Base-by-base conservation (phyloP, 1,284 basidiomycete genomes). In the Meripilus lineatus region DNA sequence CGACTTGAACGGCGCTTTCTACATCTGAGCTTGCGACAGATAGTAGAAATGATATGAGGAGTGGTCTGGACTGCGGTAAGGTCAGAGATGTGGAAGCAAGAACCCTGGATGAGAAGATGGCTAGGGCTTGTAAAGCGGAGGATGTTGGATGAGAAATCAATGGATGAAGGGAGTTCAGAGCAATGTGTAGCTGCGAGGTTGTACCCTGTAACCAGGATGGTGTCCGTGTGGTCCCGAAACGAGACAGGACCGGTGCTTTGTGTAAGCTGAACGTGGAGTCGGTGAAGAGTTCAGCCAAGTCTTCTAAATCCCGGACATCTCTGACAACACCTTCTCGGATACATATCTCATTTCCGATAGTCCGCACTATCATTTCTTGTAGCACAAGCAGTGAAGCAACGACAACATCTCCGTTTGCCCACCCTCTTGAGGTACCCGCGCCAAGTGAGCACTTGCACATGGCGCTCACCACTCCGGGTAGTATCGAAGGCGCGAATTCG, bases 381-480 rank as follows among this genome's bases (percentile, higher is more conserved):
- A 90, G 71, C 8, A 79, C 72, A 4, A 65, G 58, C 8, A 93
- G 68, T 14, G 79, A 71, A 3, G 66, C 67, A 11, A 81, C 75
- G 30, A 85, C 81, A 23, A 81, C 68, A 15, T 86, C 73, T 43
- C 81, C 73, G 65, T 77, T 74, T 51, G 75, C 65, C 83, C 84
- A 78, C 51, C 77, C 72, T 64, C 79, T 75, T 17, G 74, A 69
- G 14, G 65, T 40, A 1, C 54, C 53, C 5, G 47, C 67, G 5
- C 75, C 84, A 0, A 84, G 65, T 10, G 83, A 74, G 14, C 87
- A 61, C 53, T 83, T 89, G 32, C 76, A 75, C 74, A 86, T 84
- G 13, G 73, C 66, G 55, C 89, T 93, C 40, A 89, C 73, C 13
- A 87, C 72, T 2, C 93, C 92, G 1, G 93, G 93, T 20, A 95